Base-by-base conservation (phyloP, 306 rosid genomes). In the Vigna unguiculata region DNA sequence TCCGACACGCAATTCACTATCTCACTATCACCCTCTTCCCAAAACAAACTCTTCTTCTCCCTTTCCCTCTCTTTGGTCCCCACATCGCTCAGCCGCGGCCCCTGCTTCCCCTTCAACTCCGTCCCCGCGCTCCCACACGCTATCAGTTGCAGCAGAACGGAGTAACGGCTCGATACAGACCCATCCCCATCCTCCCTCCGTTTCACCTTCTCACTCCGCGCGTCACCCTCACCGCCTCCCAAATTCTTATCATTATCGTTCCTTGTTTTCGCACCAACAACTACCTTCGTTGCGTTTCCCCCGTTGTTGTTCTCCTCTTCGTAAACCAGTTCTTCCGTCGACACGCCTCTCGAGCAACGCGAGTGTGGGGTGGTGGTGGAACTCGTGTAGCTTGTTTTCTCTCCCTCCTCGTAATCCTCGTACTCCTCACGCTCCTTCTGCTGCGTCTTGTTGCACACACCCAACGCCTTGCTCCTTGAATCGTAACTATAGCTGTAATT, bases 331-430 rank as follows among this genome's bases (percentile, higher is more conserved):
- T 90, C 98, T 5, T 86, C 90, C 0, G 93, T 88, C 21, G 96
- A 91, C 2, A 93, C 89, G 11, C 96, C 97, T 85, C 96, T 84
- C 2, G 98, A 89, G 80, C 96, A 91, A 60, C 93, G 48, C 12
- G 48, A 43, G 48, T 43, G 48, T 12, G 48, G 48, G 48, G 48
- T 43, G 3, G 16, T 43, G 15, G 48, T 43, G 48, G 48, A 43
- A 12, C 48, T 43, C 15, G 48, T 43, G 48, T 67, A 78, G 69
- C 98, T 83, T 13, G 70, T 80, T 51, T 88, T 92, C 53, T 88
- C 94, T 40, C 84, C 97, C 5, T 91, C 89, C 30, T 87, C 89
- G 48, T 43, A 43, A 2, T 87, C 88, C 46, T 82, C 83, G 9
- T 62, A 72, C 16, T 84, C 86, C 0, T 74, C 73, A 9, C 4